Evolutionary conservation across 371 early-diverging fungal species (phyloP), one percentile per base, ranked within the genome.

Genomic region (Mortierella sp.): DNA sequence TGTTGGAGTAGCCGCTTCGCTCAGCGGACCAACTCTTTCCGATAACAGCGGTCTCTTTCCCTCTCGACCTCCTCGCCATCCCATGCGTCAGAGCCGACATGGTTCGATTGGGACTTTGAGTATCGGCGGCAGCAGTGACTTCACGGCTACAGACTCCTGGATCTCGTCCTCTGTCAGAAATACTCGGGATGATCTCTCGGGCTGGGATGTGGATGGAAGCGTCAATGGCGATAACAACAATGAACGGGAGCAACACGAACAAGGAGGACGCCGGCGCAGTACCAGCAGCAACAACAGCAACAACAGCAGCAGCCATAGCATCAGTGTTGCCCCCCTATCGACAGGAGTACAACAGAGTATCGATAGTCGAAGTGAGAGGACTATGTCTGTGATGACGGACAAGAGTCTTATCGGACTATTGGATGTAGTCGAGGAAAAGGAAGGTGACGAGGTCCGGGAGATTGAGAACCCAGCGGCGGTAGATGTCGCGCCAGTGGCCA

Each of bases 41-140:
- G 14, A 6, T 3, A 17, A 17, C 17, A 30, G 30, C 23, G 21
- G 51, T 6, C 23, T 30, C 26, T 27, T 58, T 9, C 65, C 76
- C 3, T 60, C 65, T 1, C 55, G 78, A 4, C 78, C 78, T 26
- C 70, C 65, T 34, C 61, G 78, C 4, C 70, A 76, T 37, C 78
- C 78, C 9, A 76, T 76, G 78, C 61, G 78, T 23, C 61, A 46
- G 48, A 76, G 78, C 41, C 78, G 70, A 30, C 65, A 57, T 2
- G 70, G 70, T 17, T 69, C 70, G 1, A 57, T 69, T 49, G 46
- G 39, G 17, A 58, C 63, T 6, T 26, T 66, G 26, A 76, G 50
- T 41, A n/a, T 64, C 31, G 56, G 50, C 1, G 60, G 56, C 24
- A 53, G 54, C 49, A 69, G 70, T 15, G 78, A 70, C 39, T 46